These are phyloP conservation scores for Aegle marmelos DNA, from an alignment of 345 rosid genomes.

Conservation along the genomic window DNA sequence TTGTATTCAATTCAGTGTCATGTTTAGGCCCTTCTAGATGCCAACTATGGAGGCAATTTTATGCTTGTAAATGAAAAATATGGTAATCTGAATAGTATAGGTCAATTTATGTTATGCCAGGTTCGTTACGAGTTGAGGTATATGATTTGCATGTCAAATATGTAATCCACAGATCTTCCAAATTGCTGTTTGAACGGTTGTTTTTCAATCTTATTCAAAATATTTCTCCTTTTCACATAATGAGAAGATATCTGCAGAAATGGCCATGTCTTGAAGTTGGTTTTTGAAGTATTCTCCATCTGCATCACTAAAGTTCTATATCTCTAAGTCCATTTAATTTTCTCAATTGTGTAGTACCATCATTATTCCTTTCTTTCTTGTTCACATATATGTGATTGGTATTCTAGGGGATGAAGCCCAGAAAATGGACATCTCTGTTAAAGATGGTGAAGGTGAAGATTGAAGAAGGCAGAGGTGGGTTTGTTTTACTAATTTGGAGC, in stretches of 20 bases:
- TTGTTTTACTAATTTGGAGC: neutral
- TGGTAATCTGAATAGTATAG: neutral
- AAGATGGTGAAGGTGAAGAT: slow-evolving; percentile 40
- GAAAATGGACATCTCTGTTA: slow-evolving; percentile 41
- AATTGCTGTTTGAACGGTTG: neutral
- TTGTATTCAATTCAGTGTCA: neutral
- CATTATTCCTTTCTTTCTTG: neutral
- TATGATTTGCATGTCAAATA: no score
- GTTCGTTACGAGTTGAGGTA: neutral
- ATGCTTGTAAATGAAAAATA: neutral
- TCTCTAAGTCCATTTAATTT: neutral
- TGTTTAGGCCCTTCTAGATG: neutral
- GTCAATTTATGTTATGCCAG: neutral
- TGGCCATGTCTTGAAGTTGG: neutral
- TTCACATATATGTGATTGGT: neutral
- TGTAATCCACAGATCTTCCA: neutral
- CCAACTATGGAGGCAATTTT: neutral
- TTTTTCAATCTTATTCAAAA: neutral
- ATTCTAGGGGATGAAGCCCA: slow-evolving; percentile 38
- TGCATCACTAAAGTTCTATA: neutral
- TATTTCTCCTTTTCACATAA: neutral
- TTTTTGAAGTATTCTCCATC: neutral
- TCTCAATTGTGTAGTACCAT: neutral
- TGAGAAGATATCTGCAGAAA: neutral
- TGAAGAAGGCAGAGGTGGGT: slow-evolving; percentile 28